phyloP scores from a whole-genome alignment of 2,329 filamentous ascomycete genomes.

The Penicillium sp. region DNA sequence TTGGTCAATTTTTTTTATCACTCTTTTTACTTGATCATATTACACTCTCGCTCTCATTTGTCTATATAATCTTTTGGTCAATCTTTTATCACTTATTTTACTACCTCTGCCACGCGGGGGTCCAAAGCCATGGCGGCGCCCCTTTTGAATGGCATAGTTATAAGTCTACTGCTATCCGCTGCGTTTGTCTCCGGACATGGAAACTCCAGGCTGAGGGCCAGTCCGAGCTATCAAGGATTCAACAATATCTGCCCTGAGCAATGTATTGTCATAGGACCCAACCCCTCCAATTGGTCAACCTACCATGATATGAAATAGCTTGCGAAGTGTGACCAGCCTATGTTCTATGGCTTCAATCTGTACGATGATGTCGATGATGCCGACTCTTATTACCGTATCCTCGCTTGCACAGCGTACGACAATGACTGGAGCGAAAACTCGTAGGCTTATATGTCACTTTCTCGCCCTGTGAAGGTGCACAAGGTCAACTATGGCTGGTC shows the following conservation, averaged over 20 bases:
- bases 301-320: constrained; percentile 26
- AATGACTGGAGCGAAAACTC: background rate
- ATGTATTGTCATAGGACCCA: constrained; percentile 20
- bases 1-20: too few relatives aligned
- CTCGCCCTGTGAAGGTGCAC: background rate
- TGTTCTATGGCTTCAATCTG: constrained; percentile 40
- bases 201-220: background rate
- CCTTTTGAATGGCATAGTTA: background rate
- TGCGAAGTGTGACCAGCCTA: constrained; percentile 29
- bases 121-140: background rate
- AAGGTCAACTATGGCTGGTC: constrained; percentile 29
- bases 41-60: too few relatives aligned
- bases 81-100: background rate
- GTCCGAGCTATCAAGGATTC: constrained; percentile 16
- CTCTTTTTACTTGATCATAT: too few relatives aligned
- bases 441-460: fast-evolving
- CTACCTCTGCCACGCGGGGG: background rate
- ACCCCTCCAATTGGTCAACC: constrained; percentile 22
- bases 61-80: background rate
- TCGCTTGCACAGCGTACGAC: constrained; percentile 32
- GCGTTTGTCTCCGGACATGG: background rate
- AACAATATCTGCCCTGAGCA: constrained; percentile 19
- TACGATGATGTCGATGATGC: constrained; percentile 36
- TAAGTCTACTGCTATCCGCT: background rate
- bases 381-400: constrained; percentile 30